Evolutionary conservation across 164 flowering plant genomes (phyloP).

Genomic region (Dillenia suffruticosa): DNA sequence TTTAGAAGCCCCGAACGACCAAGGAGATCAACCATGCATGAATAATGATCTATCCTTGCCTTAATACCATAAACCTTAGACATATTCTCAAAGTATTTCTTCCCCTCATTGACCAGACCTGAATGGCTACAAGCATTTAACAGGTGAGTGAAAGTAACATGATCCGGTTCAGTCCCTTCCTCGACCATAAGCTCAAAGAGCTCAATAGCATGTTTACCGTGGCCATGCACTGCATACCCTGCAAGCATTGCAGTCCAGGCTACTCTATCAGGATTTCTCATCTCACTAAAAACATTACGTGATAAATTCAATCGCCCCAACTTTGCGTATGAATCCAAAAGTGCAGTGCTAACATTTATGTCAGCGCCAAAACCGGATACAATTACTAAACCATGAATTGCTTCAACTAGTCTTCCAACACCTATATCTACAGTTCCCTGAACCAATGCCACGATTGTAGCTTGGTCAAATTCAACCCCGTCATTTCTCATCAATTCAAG

Average conservation of each 20-base stretch:
- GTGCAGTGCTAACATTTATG: slow-evolving; percentile 19
- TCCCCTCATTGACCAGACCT: slow-evolving; percentile 25
- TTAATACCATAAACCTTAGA: slow-evolving; percentile 20
- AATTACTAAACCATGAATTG: slow-evolving; percentile 22
- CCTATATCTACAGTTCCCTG: slow-evolving; percentile 26
- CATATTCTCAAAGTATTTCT: slow-evolving; percentile 20
- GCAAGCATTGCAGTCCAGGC: slow-evolving; percentile 38
- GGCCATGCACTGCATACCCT: slow-evolving; percentile 32
- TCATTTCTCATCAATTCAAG: slow-evolving; percentile 23
- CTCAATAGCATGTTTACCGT: slow-evolving; percentile 23
- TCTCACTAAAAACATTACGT: slow-evolving; percentile 15
- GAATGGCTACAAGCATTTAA: slow-evolving; percentile 32
- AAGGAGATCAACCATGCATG: slow-evolving; percentile 36
- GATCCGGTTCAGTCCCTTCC: slow-evolving; percentile 23
- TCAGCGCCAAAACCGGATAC: slow-evolving; percentile 20
- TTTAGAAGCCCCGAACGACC: slow-evolving; percentile 26
- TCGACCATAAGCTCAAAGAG: slow-evolving; percentile 20
- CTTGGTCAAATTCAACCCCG: slow-evolving; percentile 17
- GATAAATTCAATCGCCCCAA: slow-evolving; percentile 24
- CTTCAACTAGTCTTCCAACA: slow-evolving; percentile 17
- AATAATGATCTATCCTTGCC: slow-evolving; percentile 27
- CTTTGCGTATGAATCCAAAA: slow-evolving; percentile 26
- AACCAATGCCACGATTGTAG: slow-evolving; percentile 30
- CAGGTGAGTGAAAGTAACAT: slow-evolving; percentile 32
- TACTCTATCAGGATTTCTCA: slow-evolving; percentile 20